Conservation (phyloP, 2,329 filamentous ascomycete species). For the Atkinsonella texensis region DNA sequence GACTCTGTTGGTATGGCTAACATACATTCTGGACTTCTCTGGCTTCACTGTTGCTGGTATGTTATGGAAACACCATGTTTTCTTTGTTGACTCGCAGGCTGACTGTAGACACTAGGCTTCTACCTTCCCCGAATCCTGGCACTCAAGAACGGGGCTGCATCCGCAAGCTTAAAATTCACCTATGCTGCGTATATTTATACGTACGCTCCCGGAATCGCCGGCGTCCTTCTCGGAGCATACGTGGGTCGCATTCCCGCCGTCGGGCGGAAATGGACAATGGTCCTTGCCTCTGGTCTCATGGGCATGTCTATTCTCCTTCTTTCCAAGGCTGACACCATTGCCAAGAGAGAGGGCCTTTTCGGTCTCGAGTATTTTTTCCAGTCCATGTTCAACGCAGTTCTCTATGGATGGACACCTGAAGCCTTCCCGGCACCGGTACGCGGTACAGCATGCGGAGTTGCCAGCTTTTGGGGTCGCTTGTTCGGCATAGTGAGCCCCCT, state of each 20-base stretch:
- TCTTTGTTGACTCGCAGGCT: not conserved
- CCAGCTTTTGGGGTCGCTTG: constrained; percentile 46
- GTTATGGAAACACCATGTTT: not conserved
- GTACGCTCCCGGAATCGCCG: constrained; percentile 38
- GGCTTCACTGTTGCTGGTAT: constrained; percentile 26
- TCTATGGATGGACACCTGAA: constrained; percentile 41
- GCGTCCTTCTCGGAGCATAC: constrained; percentile 33
- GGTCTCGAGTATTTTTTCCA: constrained; percentile 33
- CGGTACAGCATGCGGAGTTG: constrained; percentile 43
- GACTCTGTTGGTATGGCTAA: constrained; percentile 24
- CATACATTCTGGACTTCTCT: constrained; percentile 27
- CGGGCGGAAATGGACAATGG: constrained; percentile 31
- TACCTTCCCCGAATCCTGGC: constrained; percentile 38
- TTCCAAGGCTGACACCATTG: constrained; percentile 26
- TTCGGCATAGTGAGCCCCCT: constrained; percentile 46
- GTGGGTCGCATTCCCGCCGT: constrained; percentile 27
- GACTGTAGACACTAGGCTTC: constrained; percentile 14
- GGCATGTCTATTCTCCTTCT: constrained; percentile 35
- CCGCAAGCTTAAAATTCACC: constrained; percentile 30
- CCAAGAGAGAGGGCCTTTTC: constrained; percentile 26
- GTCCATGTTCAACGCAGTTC: constrained; percentile 24
- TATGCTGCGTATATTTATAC: constrained; percentile 43
- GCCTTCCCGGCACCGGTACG: constrained; percentile 43
- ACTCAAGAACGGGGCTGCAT: constrained; percentile 34
- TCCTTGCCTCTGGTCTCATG: constrained; percentile 30